phyloP scores from a whole-genome alignment of 2,329 filamentous ascomycete species.

The Calonectria pseudoreteaudii region DNA sequence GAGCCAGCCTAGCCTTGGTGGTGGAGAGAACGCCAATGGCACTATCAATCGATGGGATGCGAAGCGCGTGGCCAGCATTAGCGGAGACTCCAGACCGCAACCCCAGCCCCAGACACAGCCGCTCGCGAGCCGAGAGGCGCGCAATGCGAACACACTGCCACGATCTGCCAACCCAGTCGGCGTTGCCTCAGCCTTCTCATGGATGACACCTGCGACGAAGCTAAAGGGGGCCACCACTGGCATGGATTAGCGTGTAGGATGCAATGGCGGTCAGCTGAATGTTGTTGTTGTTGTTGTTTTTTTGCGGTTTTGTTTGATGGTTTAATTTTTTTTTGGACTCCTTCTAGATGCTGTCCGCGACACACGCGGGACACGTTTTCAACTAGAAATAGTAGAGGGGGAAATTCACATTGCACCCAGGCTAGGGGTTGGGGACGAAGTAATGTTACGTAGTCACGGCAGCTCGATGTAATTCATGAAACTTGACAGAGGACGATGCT shows the following conservation, averaged over 20 bases:
- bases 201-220: constrained; percentile 75
- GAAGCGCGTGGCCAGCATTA: constrained; percentile 62
- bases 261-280: neutral
- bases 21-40: constrained; percentile 43
- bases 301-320: constrained; percentile 1
- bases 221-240: constrained; percentile 50
- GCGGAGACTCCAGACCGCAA: constrained; percentile 50
- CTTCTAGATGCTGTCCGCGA: constrained; percentile 15
- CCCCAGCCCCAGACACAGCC: constrained; percentile 44
- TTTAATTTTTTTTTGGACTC: constrained; percentile 15
- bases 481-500: constrained; percentile 11
- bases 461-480: constrained; percentile 28
- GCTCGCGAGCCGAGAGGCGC: constrained; percentile 50
- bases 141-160: constrained; percentile 56
- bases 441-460: constrained; percentile 26
- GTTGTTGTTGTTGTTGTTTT: neutral
- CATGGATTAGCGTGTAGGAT: constrained; percentile 26
- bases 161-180: constrained; percentile 85
- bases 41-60: constrained; percentile 62
- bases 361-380: constrained; percentile 4
- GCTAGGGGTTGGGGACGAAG: constrained; percentile 17
- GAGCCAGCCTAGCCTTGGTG: constrained; percentile 57
- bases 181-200: constrained; percentile 92
- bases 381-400: constrained; percentile 32
- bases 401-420: constrained; percentile 27